These are phyloP conservation scores for Saccharomycopsis capsularis DNA, from an alignment of 805 yeast genomes.

Conservation along the genomic window DNA sequence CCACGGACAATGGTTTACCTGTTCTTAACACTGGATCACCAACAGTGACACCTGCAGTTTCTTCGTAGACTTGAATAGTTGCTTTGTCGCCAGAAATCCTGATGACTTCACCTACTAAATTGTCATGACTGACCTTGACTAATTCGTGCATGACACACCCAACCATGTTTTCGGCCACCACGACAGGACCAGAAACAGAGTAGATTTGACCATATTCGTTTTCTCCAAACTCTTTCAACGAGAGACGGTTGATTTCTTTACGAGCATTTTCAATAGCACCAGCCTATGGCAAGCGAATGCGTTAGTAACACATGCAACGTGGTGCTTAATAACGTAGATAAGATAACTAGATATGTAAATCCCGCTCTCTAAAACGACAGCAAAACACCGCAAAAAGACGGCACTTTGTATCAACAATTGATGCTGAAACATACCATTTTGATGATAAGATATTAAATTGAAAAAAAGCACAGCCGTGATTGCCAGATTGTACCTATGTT, in stretches of 20 bases:
- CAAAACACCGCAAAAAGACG: too few species aligned
- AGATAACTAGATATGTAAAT: too few species aligned
- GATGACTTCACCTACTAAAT: conserved; percentile 96
- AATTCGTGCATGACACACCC: conserved; percentile 99
- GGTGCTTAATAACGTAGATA: too few species aligned
- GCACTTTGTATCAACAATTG: too few species aligned
- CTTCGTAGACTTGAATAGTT: conserved; percentile 98
- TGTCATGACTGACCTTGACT: conserved; percentile 96
- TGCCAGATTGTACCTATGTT: too few species aligned
- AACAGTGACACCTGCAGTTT: conserved; percentile 97
- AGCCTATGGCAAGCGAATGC: too few species aligned
- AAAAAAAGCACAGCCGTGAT: too few species aligned
- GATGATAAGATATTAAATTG: too few species aligned
- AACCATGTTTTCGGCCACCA: conserved; percentile 96
- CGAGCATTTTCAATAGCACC: conserved; percentile 97
- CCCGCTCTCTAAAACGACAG: too few species aligned
- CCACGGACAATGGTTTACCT: conserved; percentile 98
- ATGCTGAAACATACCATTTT: too few species aligned
- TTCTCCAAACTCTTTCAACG: conserved; percentile 69
- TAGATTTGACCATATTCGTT: conserved; percentile 80
- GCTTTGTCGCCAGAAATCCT: conserved; percentile 96
- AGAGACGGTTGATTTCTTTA: conserved; percentile 80
- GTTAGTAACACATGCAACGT: too few species aligned
- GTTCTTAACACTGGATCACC: conserved; percentile 99
- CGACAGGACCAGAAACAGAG: conserved; percentile 97